Evolutionary conservation across 495 filamentous ascomycete species (phyloP).

Genomic region (Podospora conica): DNA sequence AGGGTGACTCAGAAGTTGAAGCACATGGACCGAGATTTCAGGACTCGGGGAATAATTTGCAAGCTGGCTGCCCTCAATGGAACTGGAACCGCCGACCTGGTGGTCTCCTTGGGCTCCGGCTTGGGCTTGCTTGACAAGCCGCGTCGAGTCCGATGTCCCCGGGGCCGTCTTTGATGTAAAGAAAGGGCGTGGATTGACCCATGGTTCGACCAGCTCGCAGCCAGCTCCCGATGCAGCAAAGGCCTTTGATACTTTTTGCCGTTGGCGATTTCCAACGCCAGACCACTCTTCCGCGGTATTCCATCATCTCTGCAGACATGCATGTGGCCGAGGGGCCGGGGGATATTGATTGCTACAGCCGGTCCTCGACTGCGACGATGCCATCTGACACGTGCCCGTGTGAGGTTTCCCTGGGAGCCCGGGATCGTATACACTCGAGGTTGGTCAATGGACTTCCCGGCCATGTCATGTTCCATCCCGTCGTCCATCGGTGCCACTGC

Average conservation of each 20-base stretch:
- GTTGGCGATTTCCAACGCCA: background rate
- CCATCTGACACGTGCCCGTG: background rate
- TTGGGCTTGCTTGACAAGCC: slow-evolving; percentile 1
- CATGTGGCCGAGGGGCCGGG: slow-evolving; percentile 14
- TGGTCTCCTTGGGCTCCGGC: no score
- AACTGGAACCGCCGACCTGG: background rate
- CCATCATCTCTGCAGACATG: no score
- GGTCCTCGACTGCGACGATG: background rate
- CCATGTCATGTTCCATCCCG: background rate
- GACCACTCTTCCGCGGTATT: slow-evolving; percentile 10
- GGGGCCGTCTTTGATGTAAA: slow-evolving; percentile 1
- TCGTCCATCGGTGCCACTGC: background rate
- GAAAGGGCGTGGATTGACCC: background rate
- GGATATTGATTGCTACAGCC: background rate
- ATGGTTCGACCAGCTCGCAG: slow-evolving; percentile 8
- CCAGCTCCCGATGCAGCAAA: background rate
- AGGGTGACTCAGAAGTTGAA: slow-evolving; percentile 7
- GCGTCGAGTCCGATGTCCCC: slow-evolving; percentile 7
- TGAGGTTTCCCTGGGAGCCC: background rate
- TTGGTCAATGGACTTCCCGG: no score
- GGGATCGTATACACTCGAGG: background rate
- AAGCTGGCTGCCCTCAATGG: background rate
- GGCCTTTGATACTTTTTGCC: slow-evolving; percentile 5
- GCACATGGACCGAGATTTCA: background rate
- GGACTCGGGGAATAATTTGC: background rate